Base-by-base conservation (phyloP, 176 grass and related monocot species). In the Oryza glumipatula region DNA sequence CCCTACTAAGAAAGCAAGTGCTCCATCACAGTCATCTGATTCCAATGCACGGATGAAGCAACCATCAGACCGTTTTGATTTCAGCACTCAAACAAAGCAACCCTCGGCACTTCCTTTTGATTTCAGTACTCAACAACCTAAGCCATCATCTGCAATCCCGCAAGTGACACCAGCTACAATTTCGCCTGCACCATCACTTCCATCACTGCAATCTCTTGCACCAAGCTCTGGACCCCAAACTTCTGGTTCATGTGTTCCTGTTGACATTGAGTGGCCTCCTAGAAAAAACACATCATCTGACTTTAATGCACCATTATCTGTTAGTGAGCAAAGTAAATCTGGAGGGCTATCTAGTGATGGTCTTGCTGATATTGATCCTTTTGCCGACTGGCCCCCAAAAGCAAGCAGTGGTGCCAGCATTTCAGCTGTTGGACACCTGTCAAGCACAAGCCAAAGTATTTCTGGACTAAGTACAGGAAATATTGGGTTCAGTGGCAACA, bases 221-320 rank as follows among this genome's bases (percentile, higher is more conserved):
- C 76, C 89, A 68, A 89, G 38, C 46, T 63, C 83, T 77, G 83
- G 67, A 64, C 86, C 88, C 45, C 88, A 86, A 82, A 65, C 75
- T 81, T 82, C 84, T 54, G 69, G 77, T 72, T 81, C 89, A 70
- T 94, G 93, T 90, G 69, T 83, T 67, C 91, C 97, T 77, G 94
- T 99, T 76, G 92, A 96, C 71, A 78, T 99, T 24, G 94, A 96
- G 86, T 99, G 97, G 97, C 97, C 91, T 15, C 96, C 96, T 84
- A 76, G 76, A 89, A 73, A 51, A 76, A 94, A 73, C 48, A 88
- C 92, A 52, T 94, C 90, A 61, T 90, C 90, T 23, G 86, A 88
- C 63, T 92, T 88, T 39, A 79, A 76, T 86, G 48, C 13, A 0
- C 67, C 81, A 14, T 82, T 82, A 21, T 66, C 73, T 78, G 30